Evolutionary conservation across 441 rosid genomes (phyloP).

Genomic region (Adansonia gregorii): DNA sequence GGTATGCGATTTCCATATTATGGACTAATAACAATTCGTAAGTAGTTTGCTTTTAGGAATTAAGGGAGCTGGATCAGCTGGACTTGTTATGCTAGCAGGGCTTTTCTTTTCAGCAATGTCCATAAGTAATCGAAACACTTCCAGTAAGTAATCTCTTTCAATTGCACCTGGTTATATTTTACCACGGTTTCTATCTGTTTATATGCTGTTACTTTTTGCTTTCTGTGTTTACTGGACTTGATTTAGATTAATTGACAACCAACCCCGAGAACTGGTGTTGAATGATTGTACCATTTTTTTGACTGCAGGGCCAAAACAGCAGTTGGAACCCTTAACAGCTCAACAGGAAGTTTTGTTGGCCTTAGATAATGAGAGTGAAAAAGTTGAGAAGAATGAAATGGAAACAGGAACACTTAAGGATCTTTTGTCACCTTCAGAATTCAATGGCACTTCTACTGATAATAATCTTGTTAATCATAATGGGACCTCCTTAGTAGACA

Average conservation of each 20-base stretch:
- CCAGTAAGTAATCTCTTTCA: slow-evolving; percentile 53
- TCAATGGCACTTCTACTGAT: slow-evolving; percentile 42
- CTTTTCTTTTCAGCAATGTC: slow-evolving; percentile 67
- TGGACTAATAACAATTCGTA: slow-evolving; percentile 65
- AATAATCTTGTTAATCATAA: slow-evolving; percentile 34
- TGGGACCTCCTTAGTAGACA: slow-evolving; percentile 33
- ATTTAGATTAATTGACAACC: not conserved
- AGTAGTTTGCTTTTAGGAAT: slow-evolving; percentile 86
- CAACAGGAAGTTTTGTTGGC: slow-evolving; percentile 56
- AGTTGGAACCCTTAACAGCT: slow-evolving; percentile 67
- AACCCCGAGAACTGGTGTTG: not conserved
- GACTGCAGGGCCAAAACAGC: slow-evolving; percentile 57
- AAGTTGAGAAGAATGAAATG: slow-evolving; percentile 35
- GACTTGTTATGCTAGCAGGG: slow-evolving; percentile 58
- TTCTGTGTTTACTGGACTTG: not conserved
- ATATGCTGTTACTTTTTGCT: not conserved
- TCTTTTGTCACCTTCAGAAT: slow-evolving; percentile 42
- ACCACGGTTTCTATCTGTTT: not conserved
- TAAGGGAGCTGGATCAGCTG: slow-evolving; percentile 77
- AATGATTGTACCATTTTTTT: slow-evolving; percentile 18
- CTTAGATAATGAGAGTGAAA: slow-evolving; percentile 44
- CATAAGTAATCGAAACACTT: slow-evolving; percentile 50
- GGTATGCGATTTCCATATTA: slow-evolving; percentile 27
- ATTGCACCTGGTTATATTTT: not conserved
- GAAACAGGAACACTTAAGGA: slow-evolving; percentile 40